These are phyloP conservation scores for Komagataella pastoris DNA, from an alignment of 805 yeast species.

Conservation along the genomic window DNA sequence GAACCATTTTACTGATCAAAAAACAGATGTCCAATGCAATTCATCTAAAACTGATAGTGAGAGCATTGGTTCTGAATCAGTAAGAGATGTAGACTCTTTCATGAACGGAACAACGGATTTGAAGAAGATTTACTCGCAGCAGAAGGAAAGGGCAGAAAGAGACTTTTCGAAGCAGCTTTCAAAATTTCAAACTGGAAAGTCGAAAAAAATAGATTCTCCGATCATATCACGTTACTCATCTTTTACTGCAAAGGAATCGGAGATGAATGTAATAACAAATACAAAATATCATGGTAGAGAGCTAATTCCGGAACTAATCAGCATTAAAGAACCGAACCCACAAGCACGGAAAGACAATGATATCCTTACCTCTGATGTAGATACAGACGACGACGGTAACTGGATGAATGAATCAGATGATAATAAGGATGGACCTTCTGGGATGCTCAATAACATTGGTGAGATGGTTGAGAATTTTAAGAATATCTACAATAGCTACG, in stretches of 20 bases:
- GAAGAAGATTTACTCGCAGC: slow-evolving; percentile 4
- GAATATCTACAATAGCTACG: slow-evolving; percentile 6
- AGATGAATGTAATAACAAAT: background rate
- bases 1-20: slow-evolving; percentile 38
- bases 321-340: background rate
- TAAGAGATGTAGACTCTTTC: background rate
- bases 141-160: slow-evolving; percentile 10
- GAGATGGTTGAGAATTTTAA: slow-evolving; percentile 38
- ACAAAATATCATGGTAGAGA: background rate
- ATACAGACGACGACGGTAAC: slow-evolving; percentile 14
- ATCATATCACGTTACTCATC: slow-evolving; percentile 5
- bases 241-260: slow-evolving; percentile 3
- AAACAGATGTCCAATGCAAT: slow-evolving; percentile 9
- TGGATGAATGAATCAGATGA: slow-evolving; percentile 39
- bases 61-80: slow-evolving; percentile 3
- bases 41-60: slow-evolving; percentile 1
- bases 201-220: slow-evolving; percentile 22
- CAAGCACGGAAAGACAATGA: slow-evolving; percentile 1
- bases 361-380: background rate
- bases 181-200: slow-evolving; percentile 15
- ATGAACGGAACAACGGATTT: slow-evolving; percentile 2
- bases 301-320: background rate
- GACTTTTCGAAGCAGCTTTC: slow-evolving; percentile 17
- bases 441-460: slow-evolving; percentile 50
- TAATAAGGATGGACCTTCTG: slow-evolving; percentile 53